phyloP scores from a whole-genome alignment of 2,329 filamentous ascomycete genomes.

The Diaporthe nobilis region DNA sequence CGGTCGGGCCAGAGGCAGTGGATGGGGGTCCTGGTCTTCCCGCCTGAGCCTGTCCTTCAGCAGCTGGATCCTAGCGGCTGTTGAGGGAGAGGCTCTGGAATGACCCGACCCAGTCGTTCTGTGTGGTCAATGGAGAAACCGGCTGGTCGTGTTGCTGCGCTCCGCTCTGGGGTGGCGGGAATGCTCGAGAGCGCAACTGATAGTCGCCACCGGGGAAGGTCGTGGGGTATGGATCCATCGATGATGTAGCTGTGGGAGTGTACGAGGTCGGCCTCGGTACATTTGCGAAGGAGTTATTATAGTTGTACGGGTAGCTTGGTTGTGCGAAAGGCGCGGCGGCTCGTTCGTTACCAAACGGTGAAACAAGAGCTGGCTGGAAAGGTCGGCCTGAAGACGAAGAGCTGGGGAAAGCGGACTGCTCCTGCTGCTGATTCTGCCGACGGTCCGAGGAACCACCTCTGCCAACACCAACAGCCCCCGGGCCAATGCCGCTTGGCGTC shows the following conservation, averaged over 20 bases:
- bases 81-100: conserved; percentile 83
- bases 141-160: conserved; percentile 55
- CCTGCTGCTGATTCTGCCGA: conserved; percentile 59
- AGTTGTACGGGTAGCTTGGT: conserved; percentile 57
- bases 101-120: conserved; percentile 72
- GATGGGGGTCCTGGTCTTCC: too few species aligned
- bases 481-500: conserved; percentile 76
- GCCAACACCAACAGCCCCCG: conserved; percentile 73
- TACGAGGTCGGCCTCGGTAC: conserved; percentile 58
- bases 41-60: background rate
- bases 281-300: conserved; percentile 60
- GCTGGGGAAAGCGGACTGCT: conserved; percentile 56
- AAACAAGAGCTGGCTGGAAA: conserved; percentile 59
- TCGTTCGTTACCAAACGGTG: conserved; percentile 59
- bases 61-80: conserved; percentile 60
- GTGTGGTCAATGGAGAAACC: conserved; percentile 58
- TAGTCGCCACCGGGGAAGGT: conserved; percentile 62
- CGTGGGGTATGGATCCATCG: conserved; percentile 58
- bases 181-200: conserved; percentile 59
- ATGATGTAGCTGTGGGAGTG: conserved; percentile 55
- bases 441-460: conserved; percentile 65
- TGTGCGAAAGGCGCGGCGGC: conserved; percentile 56
- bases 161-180: conserved; percentile 57
- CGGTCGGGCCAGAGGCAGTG: background rate
- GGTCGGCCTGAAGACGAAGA: conserved; percentile 56